Evolutionary conservation across 2,329 filamentous ascomycete genomes (phyloP).

Genomic region (Fusarium sp.): DNA sequence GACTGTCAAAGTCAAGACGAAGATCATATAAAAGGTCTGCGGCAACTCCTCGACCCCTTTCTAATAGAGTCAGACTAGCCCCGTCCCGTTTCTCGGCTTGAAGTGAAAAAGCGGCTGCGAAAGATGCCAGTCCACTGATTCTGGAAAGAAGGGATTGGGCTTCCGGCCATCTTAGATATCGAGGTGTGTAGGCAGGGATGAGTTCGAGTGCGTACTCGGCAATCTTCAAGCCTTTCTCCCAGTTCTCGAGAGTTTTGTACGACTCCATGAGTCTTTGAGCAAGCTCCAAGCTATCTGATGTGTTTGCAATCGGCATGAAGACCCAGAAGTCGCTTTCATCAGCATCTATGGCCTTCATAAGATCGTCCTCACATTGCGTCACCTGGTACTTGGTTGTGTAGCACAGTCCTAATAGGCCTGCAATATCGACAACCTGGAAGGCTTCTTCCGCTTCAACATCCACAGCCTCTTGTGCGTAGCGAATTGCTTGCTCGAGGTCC

Average conservation of each 20-base stretch:
- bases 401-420: background rate
- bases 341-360: background rate
- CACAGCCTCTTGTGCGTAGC: background rate
- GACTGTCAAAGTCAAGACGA: background rate
- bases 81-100: rapidly evolving
- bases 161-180: background rate
- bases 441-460: no score
- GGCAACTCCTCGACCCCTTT: background rate
- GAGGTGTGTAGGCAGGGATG: background rate
- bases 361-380: background rate
- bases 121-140: background rate
- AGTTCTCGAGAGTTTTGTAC: rapidly evolving
- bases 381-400: background rate
- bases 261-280: background rate
- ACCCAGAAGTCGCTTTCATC: background rate
- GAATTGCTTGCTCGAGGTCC: rapidly evolving
- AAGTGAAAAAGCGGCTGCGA: background rate
- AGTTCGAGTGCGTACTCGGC: background rate
- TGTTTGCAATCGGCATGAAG: background rate
- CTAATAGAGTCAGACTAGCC: background rate
- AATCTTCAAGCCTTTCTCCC: background rate
- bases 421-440: background rate
- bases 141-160: background rate
- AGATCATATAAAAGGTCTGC: background rate
- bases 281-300: background rate